Percentiles rank a stretch among this genome's conserved stretches.
Evolutionary conservation across 1,139 yeast species (phyloP).

Genomic region (Zygosaccharomyces pseudobailii): DNA sequence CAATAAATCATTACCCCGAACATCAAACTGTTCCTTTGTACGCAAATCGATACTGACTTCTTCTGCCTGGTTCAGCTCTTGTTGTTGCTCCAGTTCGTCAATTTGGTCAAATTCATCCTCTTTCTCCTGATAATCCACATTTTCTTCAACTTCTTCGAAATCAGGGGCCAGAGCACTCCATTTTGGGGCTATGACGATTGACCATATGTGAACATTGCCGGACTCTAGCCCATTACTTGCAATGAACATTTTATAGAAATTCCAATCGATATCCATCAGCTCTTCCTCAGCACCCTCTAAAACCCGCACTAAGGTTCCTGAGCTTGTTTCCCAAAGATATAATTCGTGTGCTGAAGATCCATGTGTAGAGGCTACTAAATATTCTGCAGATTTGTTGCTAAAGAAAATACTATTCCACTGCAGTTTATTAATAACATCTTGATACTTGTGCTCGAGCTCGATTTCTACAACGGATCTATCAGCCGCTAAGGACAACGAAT

Average conservation of each 20-base stretch:
- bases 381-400: constrained; percentile 74
- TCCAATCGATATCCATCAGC: constrained; percentile 82
- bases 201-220: constrained; percentile 82
- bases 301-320: constrained; percentile 84
- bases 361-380: constrained; percentile 79
- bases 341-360: constrained; percentile 85
- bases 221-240: constrained; percentile 88
- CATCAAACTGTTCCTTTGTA: constrained; percentile 58
- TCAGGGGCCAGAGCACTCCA: constrained; percentile 99
- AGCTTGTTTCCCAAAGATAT: constrained; percentile 87
- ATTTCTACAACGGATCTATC: constrained; percentile 41
- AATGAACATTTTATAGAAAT: constrained; percentile 65
- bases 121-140: constrained; percentile 77
- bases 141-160: constrained; percentile 90
- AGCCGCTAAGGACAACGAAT: constrained; percentile 39
- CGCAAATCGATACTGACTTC: constrained; percentile 65
- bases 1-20: constrained; percentile 47
- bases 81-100: constrained; percentile 56
- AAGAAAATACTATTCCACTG: constrained; percentile 86
- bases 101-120: constrained; percentile 91
- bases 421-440: constrained; percentile 80
- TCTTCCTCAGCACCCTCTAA: constrained; percentile 90
- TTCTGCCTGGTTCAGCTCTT: constrained; percentile 61
- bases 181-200: constrained; percentile 76
- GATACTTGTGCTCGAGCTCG: constrained; percentile 76